Evolutionary conservation across 306 rosid genomes (phyloP).

Genomic region (Cyamopsis tetragonoloba): DNA sequence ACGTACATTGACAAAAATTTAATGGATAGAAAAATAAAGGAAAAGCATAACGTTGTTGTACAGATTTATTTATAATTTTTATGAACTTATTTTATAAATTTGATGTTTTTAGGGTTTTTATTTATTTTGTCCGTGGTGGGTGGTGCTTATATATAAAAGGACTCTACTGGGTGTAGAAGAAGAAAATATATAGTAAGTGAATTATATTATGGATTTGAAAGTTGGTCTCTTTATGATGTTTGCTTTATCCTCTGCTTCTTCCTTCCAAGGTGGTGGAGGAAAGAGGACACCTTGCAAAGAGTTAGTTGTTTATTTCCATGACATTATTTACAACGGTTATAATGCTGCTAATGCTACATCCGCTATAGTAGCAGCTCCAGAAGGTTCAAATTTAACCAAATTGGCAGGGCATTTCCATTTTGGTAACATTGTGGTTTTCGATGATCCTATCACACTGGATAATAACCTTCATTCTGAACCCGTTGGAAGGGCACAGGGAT

Average conservation of each 20-base stretch:
- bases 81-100: no score
- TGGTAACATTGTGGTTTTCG: conserved; percentile 62
- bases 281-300: conserved; percentile 56
- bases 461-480: conserved; percentile 64
- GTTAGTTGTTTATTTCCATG: conserved; percentile 60
- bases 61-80: no score
- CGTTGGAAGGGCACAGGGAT: conserved; percentile 76
- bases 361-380: conserved; percentile 66
- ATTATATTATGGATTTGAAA: no score
- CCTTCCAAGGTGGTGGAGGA: no score
- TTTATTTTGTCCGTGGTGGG: no score
- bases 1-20: background rate
- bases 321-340: conserved; percentile 57
- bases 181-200: no score
- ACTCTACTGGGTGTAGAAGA: no score
- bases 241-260: conserved; percentile 33
- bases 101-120: no score
- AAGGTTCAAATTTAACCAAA: conserved; percentile 53
- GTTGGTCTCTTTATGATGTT: conserved; percentile 19
- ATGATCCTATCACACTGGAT: conserved; percentile 74
- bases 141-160: no score
- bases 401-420: conserved; percentile 50
- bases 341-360: conserved; percentile 69
- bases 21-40: background rate
- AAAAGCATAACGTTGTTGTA: background rate